Evolutionary conservation across 805 yeast species (phyloP), one percentile per base, ranked within the genome.

Genomic region (Ogataea naganishii): DNA sequence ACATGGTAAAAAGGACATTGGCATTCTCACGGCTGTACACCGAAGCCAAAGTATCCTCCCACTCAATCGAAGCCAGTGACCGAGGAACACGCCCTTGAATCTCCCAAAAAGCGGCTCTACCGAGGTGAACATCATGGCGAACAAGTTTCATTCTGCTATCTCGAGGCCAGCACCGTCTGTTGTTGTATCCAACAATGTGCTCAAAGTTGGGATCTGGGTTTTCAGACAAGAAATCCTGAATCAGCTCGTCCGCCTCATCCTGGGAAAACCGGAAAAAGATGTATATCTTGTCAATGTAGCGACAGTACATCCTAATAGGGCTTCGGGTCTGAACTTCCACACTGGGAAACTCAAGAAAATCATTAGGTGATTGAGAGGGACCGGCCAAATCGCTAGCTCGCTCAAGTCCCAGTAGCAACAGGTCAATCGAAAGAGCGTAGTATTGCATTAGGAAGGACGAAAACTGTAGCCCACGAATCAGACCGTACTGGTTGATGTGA

Each of bases 201-300:
- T 82, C 95, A 53, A 82, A 83, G 47, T 88, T 84, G 0, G 95
- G 95, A 58, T 88, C 96, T 1, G 96, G 95, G 44, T 84, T 81
- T 43, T 84, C 95, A 0, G 81, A 66, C 14, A 88, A 56, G 45
- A 65, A 85, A 15, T 83, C 89, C 35, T 78, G 79, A 12, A 81
- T 70, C 24, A 92, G 58, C 7, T 75, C 95, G 21, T 71, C 73
- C 0, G 92, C 72, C 30, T 89, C 95, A 1, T 72, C 77, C 20
- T 72, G 72, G 3, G 69, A 63, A 45, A 92, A 83, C 32, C 85
- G 66, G 59, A 85, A 83, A 31, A 88, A 65, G 3, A 92, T 70
- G 41, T 82, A 83, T 6, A 92, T 66, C 43, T 75, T 77, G 49
- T 92, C 96, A 45, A 85, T 58, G 51, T 88, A 83, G 26, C 99